Evolutionary conservation across 129 eudicot genomes (phyloP).

Genomic region (Centaurea solstitialis): DNA sequence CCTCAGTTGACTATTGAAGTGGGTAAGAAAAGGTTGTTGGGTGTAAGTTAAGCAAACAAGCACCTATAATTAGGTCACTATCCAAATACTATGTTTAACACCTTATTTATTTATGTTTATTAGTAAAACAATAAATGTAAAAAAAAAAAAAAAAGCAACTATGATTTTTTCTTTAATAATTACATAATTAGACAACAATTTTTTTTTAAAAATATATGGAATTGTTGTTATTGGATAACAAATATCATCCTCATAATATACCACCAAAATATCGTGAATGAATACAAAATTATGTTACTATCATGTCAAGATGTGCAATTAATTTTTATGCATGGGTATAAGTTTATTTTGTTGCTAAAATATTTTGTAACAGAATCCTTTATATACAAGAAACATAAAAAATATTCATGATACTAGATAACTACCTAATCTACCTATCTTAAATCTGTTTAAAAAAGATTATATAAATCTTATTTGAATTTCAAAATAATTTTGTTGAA

Average conservation of each 20-base stretch:
- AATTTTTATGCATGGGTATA: neutral
- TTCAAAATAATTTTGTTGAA: too few relatives aligned
- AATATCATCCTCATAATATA: neutral
- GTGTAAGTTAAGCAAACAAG: conserved; percentile 33
- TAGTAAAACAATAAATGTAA: neutral
- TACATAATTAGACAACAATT: neutral
- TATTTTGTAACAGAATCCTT: neutral
- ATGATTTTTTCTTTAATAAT: neutral
- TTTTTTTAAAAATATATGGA: neutral
- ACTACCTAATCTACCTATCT: too few relatives aligned
- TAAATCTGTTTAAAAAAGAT: too few relatives aligned
- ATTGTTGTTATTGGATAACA: neutral
- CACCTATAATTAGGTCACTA: conserved; percentile 42
- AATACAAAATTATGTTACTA: neutral
- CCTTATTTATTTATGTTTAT: neutral
- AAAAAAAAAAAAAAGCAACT: neutral
- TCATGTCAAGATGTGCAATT: neutral
- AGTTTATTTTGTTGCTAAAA: neutral
- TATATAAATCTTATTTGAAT: too few relatives aligned
- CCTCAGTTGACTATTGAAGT: conserved; percentile 17
- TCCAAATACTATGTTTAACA: conserved; percentile 30
- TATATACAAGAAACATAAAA: too few relatives aligned
- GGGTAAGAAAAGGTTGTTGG: conserved; percentile 20
- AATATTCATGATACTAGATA: too few relatives aligned
- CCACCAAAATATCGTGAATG: neutral